Percentiles rank a stretch among this genome's conserved stretches.
phyloP scores from a whole-genome alignment of 768 basidiomycete species.

The Lactifluus hygrophoroides region DNA sequence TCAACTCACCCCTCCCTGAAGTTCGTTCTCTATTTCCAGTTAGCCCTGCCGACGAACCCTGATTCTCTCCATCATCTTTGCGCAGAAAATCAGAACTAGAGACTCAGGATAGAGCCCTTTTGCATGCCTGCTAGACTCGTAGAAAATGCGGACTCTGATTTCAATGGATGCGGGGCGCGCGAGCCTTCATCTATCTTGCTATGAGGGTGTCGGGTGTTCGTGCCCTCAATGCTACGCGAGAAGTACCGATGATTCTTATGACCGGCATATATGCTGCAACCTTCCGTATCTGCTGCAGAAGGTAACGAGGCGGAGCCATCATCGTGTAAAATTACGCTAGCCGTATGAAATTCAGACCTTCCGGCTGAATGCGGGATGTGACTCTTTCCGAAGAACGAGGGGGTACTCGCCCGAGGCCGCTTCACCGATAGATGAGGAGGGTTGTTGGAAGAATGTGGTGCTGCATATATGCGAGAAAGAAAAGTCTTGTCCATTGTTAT shows the following conservation, averaged over 20 bases:
- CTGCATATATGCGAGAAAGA: conserved; percentile 9
- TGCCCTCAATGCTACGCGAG: background rate
- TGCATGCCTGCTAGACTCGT: background rate
- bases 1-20: background rate
- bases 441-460: background rate
- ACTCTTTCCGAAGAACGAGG: conserved; percentile 12
- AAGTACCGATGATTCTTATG: background rate
- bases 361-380: background rate
- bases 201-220: background rate
- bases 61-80: background rate
- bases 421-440: background rate
- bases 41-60: background rate
- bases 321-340: background rate
- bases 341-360: background rate
- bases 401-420: background rate
- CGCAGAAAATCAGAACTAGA: background rate
- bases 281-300: background rate
- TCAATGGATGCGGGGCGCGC: background rate
- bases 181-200: background rate
- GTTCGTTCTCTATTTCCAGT: background rate
- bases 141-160: background rate
- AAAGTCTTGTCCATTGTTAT: background rate
- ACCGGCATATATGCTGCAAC: conserved; percentile 9
- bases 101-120: background rate
- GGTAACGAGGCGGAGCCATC: background rate